Conservation (phyloP, 345 rosid genomes). For the Populus deltoides region DNA sequence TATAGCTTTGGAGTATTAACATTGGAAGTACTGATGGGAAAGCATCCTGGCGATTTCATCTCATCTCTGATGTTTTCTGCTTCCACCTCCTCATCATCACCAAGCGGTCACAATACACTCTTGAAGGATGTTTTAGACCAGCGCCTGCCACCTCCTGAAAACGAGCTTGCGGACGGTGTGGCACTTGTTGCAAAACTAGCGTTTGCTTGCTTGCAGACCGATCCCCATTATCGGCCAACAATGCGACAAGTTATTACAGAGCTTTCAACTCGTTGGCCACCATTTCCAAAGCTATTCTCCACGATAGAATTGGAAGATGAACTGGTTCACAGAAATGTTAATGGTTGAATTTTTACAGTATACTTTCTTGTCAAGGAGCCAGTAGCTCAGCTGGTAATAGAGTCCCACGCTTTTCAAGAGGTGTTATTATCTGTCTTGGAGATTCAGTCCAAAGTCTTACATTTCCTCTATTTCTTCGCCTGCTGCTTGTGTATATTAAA, state of each 20-base stretch:
- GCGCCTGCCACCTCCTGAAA: neutral
- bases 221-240: slow-evolving; percentile 8
- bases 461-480: too few species aligned
- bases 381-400: neutral
- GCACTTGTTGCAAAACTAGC: neutral
- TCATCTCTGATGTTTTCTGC: neutral
- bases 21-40: slow-evolving; percentile 13
- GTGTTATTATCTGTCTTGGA: neutral
- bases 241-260: neutral
- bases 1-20: slow-evolving; percentile 20
- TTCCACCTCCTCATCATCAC: neutral
- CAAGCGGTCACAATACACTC: neutral
- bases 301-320: neutral
- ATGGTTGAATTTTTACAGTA: neutral
- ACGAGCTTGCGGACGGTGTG: neutral
- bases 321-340: neutral
- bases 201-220: neutral
- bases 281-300: neutral
- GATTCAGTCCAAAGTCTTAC: neutral
- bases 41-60: slow-evolving; percentile 16
- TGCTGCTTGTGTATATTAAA: too few species aligned
- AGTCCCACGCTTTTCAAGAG: neutral
- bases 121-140: slow-evolving; percentile 1
- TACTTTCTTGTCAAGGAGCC: neutral
- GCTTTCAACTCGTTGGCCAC: neutral